Conservation (phyloP, 768 basidiomycete genomes). For the Lactifluus subvellereus region DNA sequence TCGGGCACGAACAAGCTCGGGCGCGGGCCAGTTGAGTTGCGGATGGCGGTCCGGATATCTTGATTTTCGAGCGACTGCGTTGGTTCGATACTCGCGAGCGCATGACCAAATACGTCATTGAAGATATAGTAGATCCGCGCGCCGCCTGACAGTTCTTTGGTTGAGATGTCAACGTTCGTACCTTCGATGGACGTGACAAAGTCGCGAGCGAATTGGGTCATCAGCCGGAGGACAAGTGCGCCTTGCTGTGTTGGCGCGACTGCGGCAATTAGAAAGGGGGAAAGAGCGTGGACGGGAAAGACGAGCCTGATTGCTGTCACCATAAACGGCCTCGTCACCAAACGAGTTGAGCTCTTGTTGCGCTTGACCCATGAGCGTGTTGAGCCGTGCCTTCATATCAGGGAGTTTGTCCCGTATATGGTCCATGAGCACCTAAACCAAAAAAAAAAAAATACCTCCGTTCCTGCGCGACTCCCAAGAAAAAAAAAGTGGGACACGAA, state of each 20-base stretch:
- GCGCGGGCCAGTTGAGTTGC: conserved; percentile 95
- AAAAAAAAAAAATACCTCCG: not conserved
- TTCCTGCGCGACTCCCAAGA: not conserved
- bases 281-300: not conserved
- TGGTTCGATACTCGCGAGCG: conserved; percentile 84
- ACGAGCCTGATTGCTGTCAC: conserved; percentile 76
- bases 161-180: conserved; percentile 91
- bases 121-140: conserved; percentile 99
- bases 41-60: conserved; percentile 96
- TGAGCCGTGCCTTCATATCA: conserved; percentile 98
- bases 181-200: conserved; percentile 97
- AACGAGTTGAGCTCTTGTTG: conserved; percentile 97
- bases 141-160: conserved; percentile 96
- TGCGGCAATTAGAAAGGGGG: not conserved
- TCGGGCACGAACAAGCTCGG: conserved; percentile 97
- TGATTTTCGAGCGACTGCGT: conserved; percentile 86
- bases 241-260: conserved; percentile 56
- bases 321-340: conserved; percentile 87
- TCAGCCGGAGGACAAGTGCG: conserved; percentile 83
- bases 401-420: conserved; percentile 98
- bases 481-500: conserved; percentile 32
- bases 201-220: conserved; percentile 98
- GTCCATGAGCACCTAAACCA: conserved; percentile 75
- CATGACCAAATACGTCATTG: conserved; percentile 95
- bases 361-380: conserved; percentile 97